Conservation (phyloP, 768 basidiomycete species). For the Tricholoma furcatifolium region DNA sequence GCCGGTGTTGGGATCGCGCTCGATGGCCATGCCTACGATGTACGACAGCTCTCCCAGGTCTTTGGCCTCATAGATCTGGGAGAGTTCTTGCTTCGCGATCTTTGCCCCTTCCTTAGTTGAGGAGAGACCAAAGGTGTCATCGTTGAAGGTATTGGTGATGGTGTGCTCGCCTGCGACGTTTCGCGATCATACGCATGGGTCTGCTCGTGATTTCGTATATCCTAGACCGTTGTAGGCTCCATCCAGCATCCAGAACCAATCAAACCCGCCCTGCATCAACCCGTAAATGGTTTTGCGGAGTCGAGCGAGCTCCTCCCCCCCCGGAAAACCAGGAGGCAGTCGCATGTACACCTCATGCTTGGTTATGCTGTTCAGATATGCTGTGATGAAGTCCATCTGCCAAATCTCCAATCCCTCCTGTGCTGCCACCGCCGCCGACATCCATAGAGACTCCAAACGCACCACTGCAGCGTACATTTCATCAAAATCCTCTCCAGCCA, state of each 20-base stretch:
- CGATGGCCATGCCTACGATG: not conserved
- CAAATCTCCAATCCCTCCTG: not conserved
- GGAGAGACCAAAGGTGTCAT: not conserved
- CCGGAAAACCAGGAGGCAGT: no score
- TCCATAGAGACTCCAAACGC: not conserved
- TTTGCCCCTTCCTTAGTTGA: not conserved
- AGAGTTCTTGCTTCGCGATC: not conserved
- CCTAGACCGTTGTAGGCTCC: not conserved
- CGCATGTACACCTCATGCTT: no score
- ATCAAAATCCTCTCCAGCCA: no score
- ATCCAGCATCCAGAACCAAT: not conserved
- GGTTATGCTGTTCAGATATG: not conserved
- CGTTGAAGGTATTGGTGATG: constrained; percentile 1
- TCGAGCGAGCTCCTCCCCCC: not conserved
- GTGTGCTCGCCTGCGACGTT: not conserved
- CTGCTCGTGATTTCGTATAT: not conserved
- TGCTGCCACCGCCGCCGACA: no score
- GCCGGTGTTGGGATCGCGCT: not conserved
- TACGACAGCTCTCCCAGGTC: not conserved
- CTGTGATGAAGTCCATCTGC: not conserved
- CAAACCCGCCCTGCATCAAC: no score
- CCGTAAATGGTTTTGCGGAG: constrained; percentile 1
- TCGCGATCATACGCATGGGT: not conserved
- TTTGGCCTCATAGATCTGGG: not conserved
- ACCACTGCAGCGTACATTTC: not conserved